Conservation (phyloP, 208 protist genomes). For the Crithidia bombi region DNA sequence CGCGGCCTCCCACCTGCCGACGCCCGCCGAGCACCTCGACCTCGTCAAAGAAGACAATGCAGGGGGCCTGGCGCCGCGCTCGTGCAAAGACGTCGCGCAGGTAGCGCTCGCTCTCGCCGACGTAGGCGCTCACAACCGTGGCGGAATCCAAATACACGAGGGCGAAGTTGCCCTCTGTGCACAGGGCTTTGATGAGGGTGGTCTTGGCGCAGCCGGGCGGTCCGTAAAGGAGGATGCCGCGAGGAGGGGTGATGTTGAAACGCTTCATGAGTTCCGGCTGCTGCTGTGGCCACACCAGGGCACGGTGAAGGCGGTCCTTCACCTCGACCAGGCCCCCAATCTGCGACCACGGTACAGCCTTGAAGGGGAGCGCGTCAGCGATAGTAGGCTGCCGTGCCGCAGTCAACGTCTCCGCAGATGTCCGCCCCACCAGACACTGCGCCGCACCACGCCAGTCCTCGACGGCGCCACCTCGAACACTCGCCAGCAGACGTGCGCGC, state of each 20-base stretch:
- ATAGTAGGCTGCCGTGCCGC: constrained; percentile 32
- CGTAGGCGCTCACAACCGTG: constrained; percentile 89
- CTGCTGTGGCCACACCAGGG: constrained; percentile 98
- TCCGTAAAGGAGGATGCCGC: constrained; percentile 95
- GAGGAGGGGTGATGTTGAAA: constrained; percentile 96
- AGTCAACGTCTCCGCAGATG: constrained; percentile 54
- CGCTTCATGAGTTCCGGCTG: constrained; percentile 98
- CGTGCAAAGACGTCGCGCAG: constrained; percentile 87
- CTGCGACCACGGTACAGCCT: constrained; percentile 95
- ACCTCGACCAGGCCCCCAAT: constrained; percentile 99
- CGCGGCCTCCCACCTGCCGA: constrained; percentile 30
- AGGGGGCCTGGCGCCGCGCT: constrained; percentile 83
- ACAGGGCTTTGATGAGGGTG: constrained; percentile 88
- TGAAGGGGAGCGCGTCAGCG: constrained; percentile 41
- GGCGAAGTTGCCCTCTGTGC: constrained; percentile 71
- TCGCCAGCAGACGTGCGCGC: constrained; percentile 60
- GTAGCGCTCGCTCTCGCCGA: constrained; percentile 93
- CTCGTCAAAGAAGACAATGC: constrained; percentile 96
- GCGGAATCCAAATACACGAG: constrained; percentile 91
- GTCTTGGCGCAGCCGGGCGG: constrained; percentile 96
- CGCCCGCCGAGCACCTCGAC: constrained; percentile 92
- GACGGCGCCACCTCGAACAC: constrained; percentile 37
- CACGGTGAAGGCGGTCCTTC: constrained; percentile 98
- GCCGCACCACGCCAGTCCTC: constrained; percentile 47
- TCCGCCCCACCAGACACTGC: constrained; percentile 62